Percentiles rank a stretch among this genome's conserved stretches.
Conservation (phyloP, 1,139 yeast species). For the Candida tropicalis region DNA sequence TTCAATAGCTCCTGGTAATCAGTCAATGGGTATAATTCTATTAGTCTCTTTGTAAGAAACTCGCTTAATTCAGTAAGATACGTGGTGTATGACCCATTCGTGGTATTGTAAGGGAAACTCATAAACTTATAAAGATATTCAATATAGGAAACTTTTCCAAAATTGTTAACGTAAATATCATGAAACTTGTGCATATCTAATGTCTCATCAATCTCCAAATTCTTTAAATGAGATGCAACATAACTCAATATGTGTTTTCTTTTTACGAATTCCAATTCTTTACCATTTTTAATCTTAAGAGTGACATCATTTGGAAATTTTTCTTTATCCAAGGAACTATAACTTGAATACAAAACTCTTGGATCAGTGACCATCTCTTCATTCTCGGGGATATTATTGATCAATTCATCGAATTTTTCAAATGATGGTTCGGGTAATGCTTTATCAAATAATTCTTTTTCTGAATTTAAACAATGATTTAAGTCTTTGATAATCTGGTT, state of each 20-base stretch:
- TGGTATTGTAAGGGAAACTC: constrained; percentile 34
- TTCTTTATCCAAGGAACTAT: constrained; percentile 27
- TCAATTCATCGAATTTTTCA: constrained; percentile 44
- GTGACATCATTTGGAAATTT: constrained; percentile 14
- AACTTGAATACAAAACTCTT: constrained; percentile 36
- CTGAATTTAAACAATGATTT: constrained; percentile 17
- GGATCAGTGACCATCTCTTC: constrained; percentile 32
- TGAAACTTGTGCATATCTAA: constrained; percentile 60
- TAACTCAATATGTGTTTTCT: constrained; percentile 45
- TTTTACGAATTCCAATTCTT: constrained; percentile 31
- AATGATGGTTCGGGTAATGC: constrained; percentile 32
- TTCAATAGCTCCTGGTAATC: constrained; percentile 36
- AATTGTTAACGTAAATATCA: constrained; percentile 46
- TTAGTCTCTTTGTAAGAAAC: constrained; percentile 51
- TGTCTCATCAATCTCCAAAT: constrained; percentile 6
- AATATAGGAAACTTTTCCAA: constrained; percentile 46
- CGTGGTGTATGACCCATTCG: constrained; percentile 34
- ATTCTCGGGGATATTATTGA: constrained; percentile 29
- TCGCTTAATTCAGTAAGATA: constrained; percentile 46
- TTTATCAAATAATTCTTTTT: constrained; percentile 18
- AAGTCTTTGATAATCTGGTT: constrained; percentile 18
- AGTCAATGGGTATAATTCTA: constrained; percentile 54
- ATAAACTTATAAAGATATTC: constrained; percentile 54
- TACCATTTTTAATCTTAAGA: constrained; percentile 16
- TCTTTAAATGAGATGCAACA: constrained; percentile 50